These are phyloP conservation scores for Trypanosoma vivax DNA, from an alignment of 208 protist species.

Conservation along the genomic window DNA sequence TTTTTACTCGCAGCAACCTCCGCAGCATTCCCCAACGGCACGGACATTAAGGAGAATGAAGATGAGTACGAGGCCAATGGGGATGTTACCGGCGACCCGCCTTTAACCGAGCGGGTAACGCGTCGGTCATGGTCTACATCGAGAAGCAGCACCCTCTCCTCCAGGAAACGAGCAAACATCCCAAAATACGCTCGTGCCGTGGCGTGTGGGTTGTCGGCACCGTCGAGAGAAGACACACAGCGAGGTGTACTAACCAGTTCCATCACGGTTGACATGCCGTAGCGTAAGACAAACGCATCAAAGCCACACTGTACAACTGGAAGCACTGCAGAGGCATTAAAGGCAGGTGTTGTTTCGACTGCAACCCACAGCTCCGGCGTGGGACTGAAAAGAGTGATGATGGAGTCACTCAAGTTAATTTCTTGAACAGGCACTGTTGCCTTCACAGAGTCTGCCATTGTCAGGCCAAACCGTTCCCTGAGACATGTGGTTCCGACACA, in stretches of 20 bases:
- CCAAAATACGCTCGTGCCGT: constrained; percentile 5
- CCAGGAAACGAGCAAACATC: constrained; percentile 16
- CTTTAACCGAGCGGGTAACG: background rate
- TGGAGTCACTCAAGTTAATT: constrained; percentile 10
- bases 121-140: constrained; percentile 1
- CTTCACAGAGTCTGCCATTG: background rate
- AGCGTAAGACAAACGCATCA: constrained; percentile 19
- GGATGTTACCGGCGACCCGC: constrained; percentile 1
- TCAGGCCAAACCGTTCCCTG: constrained; percentile 30
- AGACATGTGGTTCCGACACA: constrained; percentile 49
- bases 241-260: constrained; percentile 2
- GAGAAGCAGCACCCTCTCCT: constrained; percentile 5
- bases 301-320: constrained; percentile 14
- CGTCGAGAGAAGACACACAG: background rate
- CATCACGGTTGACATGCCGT: constrained; percentile 1
- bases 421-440: constrained; percentile 2
- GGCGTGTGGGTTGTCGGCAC: background rate
- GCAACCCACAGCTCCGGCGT: constrained; percentile 19
- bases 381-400: constrained; percentile 11
- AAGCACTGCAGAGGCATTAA: constrained; percentile 6
- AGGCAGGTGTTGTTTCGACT: constrained; percentile 9
- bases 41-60: constrained; percentile 2
- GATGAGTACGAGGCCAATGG: constrained; percentile 2
- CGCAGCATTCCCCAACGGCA: background rate
- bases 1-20: constrained; percentile 1